Base-by-base conservation (phyloP, 176 grass and related monocot species). In the Phoenix dactylifera region DNA sequence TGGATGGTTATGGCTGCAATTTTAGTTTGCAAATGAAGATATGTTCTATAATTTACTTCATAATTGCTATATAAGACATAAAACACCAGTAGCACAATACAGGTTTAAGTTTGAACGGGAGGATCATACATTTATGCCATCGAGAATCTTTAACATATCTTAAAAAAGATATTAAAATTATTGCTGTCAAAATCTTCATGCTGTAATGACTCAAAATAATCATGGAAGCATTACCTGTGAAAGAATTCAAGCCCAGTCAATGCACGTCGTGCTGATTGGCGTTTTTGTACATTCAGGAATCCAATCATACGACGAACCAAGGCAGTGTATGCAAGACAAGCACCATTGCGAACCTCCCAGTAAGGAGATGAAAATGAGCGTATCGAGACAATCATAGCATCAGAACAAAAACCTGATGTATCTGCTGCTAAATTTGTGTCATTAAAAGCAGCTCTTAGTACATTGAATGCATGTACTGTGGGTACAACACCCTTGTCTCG, bases 231-330 rank as follows among this genome's bases (percentile, higher is more conserved):
- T 79, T 76, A 76, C 92, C 92, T 97, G 69, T 97, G 87, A 76
- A 97, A 97, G 67, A 97, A 97, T 67, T 97, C 92, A 61, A 91
- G 84, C 54, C 83, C 87, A 82, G 87, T 88, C 72, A 97, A 73
- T 56, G 92, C 84, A 35, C 87, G 77, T 4, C 86, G 83, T 80
- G 75, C 72, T 63, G 92, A 88, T 66, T 91, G 81, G 24, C 84
- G 68, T 68, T 85, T 90, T 59, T 88, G 92, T 62, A 88, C 73
- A 72, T 97, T 97, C 54, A 97, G 65, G 77, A 91, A 97, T 7
- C 92, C 92, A 82, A 91, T 81, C 92, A 91, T 91, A 22, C 87
- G 77, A 44, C 87, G 86, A 68, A 97, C 65, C 72, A 97, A 63
- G 22, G 81, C 79, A 52, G 92, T 91, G 61, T 97, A 97, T 57